These are phyloP conservation scores for Trametes pubescens DNA, from an alignment of 1,284 basidiomycete genomes.

Conservation along the genomic window DNA sequence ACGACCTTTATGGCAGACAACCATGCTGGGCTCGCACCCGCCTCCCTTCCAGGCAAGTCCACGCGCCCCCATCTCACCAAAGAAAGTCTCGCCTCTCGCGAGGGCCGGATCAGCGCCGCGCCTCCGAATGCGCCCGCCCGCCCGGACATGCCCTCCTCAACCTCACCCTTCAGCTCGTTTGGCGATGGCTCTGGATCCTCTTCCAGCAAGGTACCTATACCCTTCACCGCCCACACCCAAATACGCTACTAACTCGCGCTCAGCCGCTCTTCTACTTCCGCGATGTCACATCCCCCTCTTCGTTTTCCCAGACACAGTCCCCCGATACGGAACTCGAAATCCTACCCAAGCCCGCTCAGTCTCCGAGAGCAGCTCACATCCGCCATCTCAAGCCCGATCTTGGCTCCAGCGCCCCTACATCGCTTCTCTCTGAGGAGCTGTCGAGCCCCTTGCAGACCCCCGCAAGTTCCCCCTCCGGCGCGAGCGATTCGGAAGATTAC, in stretches of 20 bases:
- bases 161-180: background rate
- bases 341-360: background rate
- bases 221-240: background rate
- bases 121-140: background rate
- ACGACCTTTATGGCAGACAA: background rate
- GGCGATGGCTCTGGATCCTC: slow-evolving; percentile 17
- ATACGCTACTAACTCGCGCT: background rate
- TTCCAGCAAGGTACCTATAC: slow-evolving; percentile 14
- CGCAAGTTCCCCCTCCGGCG: background rate
- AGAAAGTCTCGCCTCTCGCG: background rate
- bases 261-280: slow-evolving; percentile 1
- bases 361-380: background rate
- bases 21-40: background rate
- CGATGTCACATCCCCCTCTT: slow-evolving; percentile 1
- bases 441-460: background rate
- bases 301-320: slow-evolving; percentile 7
- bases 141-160: background rate
- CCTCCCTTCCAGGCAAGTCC: background rate
- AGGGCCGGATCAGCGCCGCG: background rate
- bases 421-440: background rate
- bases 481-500: slow-evolving; percentile 12
- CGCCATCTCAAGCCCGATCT: background rate
- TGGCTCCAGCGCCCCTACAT: background rate
- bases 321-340: slow-evolving; percentile 8
- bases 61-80: background rate